Evolutionary conservation across 768 basidiomycete species (phyloP).

Genomic region (Leucosporidium creatinivorum): DNA sequence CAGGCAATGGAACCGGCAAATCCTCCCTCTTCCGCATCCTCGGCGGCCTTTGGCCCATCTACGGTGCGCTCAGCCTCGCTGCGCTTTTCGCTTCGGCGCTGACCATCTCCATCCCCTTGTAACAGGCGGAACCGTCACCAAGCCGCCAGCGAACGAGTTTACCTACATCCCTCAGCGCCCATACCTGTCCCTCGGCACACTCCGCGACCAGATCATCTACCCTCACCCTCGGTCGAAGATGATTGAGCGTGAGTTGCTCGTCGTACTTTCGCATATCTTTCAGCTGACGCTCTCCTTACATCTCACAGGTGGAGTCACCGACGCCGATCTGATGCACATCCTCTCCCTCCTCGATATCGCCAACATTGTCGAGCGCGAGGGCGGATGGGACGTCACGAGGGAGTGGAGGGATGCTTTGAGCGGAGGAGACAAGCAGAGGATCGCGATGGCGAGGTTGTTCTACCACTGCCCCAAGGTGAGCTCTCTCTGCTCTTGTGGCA

Average conservation of each 20-base stretch:
- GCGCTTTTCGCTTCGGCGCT: background rate
- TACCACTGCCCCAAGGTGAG: conserved; percentile 85
- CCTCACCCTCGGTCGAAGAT: conserved; percentile 75
- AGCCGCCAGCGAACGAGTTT: conserved; percentile 80
- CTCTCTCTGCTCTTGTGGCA: background rate
- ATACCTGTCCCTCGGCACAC: conserved; percentile 84
- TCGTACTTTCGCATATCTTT: no score
- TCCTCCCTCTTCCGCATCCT: conserved; percentile 74
- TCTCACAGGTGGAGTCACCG: conserved; percentile 48
- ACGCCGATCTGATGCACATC: conserved; percentile 63
- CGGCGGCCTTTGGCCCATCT: conserved; percentile 91
- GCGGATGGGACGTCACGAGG: conserved; percentile 83
- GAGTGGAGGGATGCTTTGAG: conserved; percentile 92
- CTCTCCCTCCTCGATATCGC: conserved; percentile 76
- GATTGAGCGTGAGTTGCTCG: conserved; percentile 55
- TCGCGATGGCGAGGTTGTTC: conserved; percentile 93
- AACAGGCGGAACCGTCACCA: conserved; percentile 66
- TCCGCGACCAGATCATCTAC: conserved; percentile 94
- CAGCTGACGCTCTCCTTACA: background rate
- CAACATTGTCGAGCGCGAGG: conserved; percentile 79
- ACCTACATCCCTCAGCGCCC: conserved; percentile 93
- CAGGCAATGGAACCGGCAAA: conserved; percentile 56
- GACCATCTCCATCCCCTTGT: background rate
- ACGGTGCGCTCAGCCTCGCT: conserved; percentile 45
- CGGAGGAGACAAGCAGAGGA: conserved; percentile 93